Percentiles rank a stretch among this genome's conserved stretches.
Evolutionary conservation across 2,329 filamentous ascomycete genomes (phyloP).

Genomic region (Ceratocystis cubensis): DNA sequence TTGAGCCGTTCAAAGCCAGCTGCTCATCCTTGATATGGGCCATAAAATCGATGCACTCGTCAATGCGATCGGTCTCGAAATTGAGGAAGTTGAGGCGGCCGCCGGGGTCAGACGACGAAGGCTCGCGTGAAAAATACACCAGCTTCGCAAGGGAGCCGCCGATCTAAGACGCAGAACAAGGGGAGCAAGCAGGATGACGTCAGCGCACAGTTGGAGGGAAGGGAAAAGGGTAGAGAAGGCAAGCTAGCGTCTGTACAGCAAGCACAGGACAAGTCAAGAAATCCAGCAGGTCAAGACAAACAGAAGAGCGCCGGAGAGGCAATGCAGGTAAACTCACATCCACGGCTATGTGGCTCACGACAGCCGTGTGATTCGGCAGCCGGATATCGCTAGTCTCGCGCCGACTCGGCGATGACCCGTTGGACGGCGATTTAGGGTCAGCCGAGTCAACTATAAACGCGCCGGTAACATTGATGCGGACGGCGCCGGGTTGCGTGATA

Average conservation of each 20-base stretch:
- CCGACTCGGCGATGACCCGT: constrained; percentile 32
- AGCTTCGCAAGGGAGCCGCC: constrained; percentile 91
- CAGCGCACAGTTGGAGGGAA: constrained; percentile 18
- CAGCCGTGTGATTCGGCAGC: constrained; percentile 86
- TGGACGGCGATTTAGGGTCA: constrained; percentile 44
- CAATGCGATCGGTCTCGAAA: constrained; percentile 91
- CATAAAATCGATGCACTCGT: constrained; percentile 88
- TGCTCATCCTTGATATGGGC: constrained; percentile 73
- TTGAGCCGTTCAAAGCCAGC: constrained; percentile 58
- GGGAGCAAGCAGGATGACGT: constrained; percentile 15
- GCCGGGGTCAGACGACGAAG: constrained; percentile 63
- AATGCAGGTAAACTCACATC: constrained; percentile 52
- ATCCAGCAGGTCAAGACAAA: constrained; percentile 18
- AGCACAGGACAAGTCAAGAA: background rate
- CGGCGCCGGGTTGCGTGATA: constrained; percentile 52
- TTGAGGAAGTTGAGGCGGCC: constrained; percentile 89
- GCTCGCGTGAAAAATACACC: constrained; percentile 90
- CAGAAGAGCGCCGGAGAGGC: background rate
- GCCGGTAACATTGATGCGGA: constrained; percentile 92
- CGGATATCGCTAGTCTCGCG: constrained; percentile 82
- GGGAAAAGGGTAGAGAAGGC: background rate
- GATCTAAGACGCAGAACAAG: constrained; percentile 46
- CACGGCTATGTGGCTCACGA: constrained; percentile 92
- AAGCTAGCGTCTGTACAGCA: background rate
- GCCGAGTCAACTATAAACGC: constrained; percentile 84